phyloP scores from a whole-genome alignment of 176 grass and related monocot species.

The Cocos nucifera region DNA sequence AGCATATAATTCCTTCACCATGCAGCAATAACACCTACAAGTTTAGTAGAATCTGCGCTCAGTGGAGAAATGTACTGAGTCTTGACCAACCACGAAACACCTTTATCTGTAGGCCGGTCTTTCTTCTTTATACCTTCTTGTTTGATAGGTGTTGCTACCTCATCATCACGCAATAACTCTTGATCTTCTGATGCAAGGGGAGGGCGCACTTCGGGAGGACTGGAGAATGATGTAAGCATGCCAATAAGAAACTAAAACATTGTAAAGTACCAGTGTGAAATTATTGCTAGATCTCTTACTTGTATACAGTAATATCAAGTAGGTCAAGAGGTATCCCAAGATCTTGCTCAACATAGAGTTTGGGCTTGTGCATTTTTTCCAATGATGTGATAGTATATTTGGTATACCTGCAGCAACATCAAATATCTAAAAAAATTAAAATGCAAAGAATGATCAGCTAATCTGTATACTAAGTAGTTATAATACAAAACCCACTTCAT shows the following conservation, averaged over 20 bases:
- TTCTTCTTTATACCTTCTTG: conserved; percentile 84
- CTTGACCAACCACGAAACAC: conserved; percentile 98
- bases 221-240: conserved; percentile 18
- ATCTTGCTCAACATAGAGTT: conserved; percentile 77
- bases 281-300: conserved; percentile 44
- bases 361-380: conserved; percentile 87
- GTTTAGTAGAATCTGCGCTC: conserved; percentile 71
- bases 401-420: conserved; percentile 47
- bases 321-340: conserved; percentile 97
- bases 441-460: too few species aligned
- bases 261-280: neutral
- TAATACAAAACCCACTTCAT: too few species aligned
- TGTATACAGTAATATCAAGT: conserved; percentile 87
- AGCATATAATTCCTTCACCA: too few species aligned
- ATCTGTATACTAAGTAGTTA: too few species aligned
- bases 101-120: conserved; percentile 90
- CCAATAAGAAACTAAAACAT: conserved; percentile 1
- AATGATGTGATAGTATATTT: conserved; percentile 91
- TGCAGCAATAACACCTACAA: conserved; percentile 28
- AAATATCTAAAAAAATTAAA: too few species aligned
- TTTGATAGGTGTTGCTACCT: conserved; percentile 84
- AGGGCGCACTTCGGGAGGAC: conserved; percentile 38
- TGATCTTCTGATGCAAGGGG: conserved; percentile 64
- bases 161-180: conserved; percentile 81
- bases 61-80: conserved; percentile 98